Percentiles rank a stretch among this genome's conserved stretches.
phyloP scores from a whole-genome alignment of 208 protist species.

The Sergeia podlipaevii region DNA sequence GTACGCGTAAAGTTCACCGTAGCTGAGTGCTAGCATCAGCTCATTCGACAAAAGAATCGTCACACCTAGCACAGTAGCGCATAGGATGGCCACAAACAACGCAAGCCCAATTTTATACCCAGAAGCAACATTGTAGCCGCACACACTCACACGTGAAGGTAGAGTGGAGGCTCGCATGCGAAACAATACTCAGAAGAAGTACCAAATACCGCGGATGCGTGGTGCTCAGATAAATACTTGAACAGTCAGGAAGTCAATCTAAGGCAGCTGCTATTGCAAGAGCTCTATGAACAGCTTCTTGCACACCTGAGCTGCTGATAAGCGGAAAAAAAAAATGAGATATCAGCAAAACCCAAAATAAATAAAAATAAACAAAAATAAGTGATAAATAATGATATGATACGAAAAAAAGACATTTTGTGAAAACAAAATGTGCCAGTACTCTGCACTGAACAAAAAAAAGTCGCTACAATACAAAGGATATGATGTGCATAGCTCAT shows the following conservation, averaged over 20 bases:
- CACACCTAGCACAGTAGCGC: neutral
- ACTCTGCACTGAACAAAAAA: neutral
- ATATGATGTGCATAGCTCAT: too few species aligned
- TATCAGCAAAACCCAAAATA: neutral
- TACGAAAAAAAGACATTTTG: conserved; percentile 3
- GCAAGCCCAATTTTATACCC: conserved; percentile 19
- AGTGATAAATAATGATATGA: neutral
- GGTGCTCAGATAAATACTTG: neutral
- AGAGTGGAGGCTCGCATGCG: neutral
- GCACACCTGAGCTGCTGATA: too few species aligned
- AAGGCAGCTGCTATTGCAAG: too few species aligned
- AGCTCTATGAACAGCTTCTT: too few species aligned
- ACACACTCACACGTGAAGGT: neutral
- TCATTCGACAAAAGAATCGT: too few species aligned
- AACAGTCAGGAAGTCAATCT: too few species aligned
- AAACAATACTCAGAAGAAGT: neutral
- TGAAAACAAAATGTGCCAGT: neutral
- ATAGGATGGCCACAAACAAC: conserved; percentile 17
- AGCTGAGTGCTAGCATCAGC: too few species aligned
- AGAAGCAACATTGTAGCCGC: conserved; percentile 21
- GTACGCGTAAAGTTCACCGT: too few species aligned
- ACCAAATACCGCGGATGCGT: too few species aligned
- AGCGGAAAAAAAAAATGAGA: too few species aligned
- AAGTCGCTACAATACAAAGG: neutral
- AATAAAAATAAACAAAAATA: conserved; percentile 13